Percentiles rank a stretch among this genome's conserved stretches.
Conservation (phyloP, 345 rosid species). For the Salix arbutifolia region DNA sequence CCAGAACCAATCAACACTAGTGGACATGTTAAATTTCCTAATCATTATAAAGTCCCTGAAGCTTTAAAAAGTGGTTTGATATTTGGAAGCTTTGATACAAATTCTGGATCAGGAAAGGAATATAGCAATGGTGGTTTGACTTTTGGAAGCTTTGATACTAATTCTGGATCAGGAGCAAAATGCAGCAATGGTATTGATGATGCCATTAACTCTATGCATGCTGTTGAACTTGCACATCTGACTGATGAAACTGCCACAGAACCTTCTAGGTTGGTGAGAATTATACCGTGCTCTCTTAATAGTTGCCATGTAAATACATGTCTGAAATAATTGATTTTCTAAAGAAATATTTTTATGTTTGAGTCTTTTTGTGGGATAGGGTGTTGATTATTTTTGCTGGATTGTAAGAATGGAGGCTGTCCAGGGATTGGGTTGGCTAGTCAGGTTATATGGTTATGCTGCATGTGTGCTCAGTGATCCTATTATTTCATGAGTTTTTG, state of each 20-base stretch:
- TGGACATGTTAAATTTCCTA: conserved; percentile 71
- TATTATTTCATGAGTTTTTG: background rate
- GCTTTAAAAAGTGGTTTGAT: conserved; percentile 65
- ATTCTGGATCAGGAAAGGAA: conserved; percentile 34
- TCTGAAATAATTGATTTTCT: background rate
- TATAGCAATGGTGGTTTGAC: conserved; percentile 43
- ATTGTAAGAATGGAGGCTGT: background rate
- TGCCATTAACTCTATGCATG: conserved; percentile 32
- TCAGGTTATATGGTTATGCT: background rate
- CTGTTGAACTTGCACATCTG: conserved; percentile 35
- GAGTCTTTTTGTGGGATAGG: background rate
- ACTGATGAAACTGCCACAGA: conserved; percentile 38
- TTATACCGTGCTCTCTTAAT: background rate
- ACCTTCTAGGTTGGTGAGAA: conserved; percentile 54
- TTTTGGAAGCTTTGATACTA: conserved; percentile 80
- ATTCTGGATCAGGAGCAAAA: conserved; percentile 34
- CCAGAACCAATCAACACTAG: conserved; percentile 32
- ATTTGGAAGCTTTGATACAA: conserved; percentile 80
- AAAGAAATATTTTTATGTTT: background rate
- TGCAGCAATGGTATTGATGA: conserved; percentile 19
- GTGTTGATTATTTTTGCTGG: background rate
- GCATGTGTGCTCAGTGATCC: background rate
- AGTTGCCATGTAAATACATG: background rate
- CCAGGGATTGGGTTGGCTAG: background rate
- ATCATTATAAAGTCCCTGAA: conserved; percentile 66